phyloP scores from a whole-genome alignment of 768 basidiomycete genomes.

The Cubamyces lactineus region DNA sequence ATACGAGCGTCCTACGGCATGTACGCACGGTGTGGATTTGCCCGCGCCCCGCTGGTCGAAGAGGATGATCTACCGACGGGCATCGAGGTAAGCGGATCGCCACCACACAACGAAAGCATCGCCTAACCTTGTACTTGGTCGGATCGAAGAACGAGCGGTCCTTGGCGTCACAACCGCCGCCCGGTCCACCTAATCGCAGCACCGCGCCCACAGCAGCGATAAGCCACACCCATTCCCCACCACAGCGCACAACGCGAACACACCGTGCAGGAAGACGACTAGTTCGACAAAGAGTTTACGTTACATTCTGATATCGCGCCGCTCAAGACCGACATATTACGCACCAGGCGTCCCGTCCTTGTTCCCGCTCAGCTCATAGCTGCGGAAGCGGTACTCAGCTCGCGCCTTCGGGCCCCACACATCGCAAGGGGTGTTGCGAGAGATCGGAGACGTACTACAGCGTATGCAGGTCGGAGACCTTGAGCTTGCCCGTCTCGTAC shows the following conservation, averaged over 20 bases:
- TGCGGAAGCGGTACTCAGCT: constrained; percentile 33
- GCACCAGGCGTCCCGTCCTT: constrained; percentile 74
- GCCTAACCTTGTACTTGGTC: constrained; percentile 72
- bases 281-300: not conserved
- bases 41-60: constrained; percentile 92
- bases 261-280: constrained; percentile 85
- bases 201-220: too few species aligned
- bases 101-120: not conserved
- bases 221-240: too few species aligned
- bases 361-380: constrained; percentile 84
- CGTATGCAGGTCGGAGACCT: constrained; percentile 74
- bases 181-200: constrained; percentile 65
- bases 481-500: constrained; percentile 63
- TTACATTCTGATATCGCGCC: too few species aligned
- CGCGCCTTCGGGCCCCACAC: too few species aligned
- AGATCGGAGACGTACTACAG: constrained; percentile 60
- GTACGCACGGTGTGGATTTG: constrained; percentile 77
- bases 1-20: not conserved
- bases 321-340: constrained; percentile 9
- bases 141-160: constrained; percentile 87
- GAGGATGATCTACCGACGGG: constrained; percentile 64
- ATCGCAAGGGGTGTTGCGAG: not conserved
- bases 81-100: not conserved
- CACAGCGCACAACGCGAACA: not conserved
- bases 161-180: constrained; percentile 67